Conservation (phyloP, 257 asterid species). For the Fraxinus excelsior region DNA sequence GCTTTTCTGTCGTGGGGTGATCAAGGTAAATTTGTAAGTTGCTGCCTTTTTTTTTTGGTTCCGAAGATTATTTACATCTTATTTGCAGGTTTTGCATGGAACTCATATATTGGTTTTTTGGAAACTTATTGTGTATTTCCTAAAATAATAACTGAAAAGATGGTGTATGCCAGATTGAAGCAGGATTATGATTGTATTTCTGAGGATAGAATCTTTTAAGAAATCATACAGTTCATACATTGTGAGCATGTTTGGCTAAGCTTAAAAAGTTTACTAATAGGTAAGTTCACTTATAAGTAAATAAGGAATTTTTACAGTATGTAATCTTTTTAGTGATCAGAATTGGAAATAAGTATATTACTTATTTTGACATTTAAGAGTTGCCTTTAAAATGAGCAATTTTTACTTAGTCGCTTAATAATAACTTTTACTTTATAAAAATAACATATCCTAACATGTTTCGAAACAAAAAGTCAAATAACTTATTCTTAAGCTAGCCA, state of each 20-base stretch:
- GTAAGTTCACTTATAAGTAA: constrained; percentile 1
- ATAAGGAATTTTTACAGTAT: background rate
- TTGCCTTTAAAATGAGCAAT: background rate
- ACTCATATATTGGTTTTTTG: background rate
- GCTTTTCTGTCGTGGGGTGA: constrained; percentile 98
- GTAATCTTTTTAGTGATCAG: background rate
- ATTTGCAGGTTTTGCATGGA: constrained; percentile 2
- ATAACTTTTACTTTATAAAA: background rate
- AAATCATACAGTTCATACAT: background rate
- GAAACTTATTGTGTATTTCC: background rate
- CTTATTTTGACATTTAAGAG: background rate
- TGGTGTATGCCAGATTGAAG: background rate
- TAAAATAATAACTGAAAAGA: background rate
- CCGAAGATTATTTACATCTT: constrained; percentile 19
- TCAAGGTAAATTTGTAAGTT: constrained; percentile 62
- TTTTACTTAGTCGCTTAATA: background rate
- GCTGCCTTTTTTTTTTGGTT: constrained; percentile 1
- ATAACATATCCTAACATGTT: background rate
- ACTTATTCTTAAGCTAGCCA: background rate
- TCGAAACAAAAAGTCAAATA: background rate
- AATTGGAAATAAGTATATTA: background rate
- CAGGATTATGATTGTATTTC: background rate
- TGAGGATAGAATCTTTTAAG: background rate
- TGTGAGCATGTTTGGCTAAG: background rate
- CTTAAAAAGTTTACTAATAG: background rate